Evolutionary conservation across 2,329 filamentous ascomycete species (phyloP).

Genomic region (Alternaria longipes): DNA sequence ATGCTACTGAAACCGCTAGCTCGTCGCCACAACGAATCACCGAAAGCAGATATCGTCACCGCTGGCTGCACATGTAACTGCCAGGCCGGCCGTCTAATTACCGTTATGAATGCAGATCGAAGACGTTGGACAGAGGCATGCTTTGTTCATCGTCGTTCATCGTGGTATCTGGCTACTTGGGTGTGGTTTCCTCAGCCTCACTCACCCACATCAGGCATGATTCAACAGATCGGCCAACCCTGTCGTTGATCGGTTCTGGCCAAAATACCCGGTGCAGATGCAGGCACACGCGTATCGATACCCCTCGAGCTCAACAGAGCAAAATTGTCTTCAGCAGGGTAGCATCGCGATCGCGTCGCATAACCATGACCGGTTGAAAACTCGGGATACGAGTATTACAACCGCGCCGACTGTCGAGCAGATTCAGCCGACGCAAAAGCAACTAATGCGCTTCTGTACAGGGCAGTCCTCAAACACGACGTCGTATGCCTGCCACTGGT

Average conservation of each 20-base stretch:
- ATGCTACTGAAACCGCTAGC: conserved; percentile 29
- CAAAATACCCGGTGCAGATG: conserved; percentile 9
- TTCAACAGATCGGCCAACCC: conserved; percentile 15
- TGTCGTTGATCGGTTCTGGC: conserved; percentile 39
- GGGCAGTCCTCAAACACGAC: neutral
- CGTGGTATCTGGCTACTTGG: no score
- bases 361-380: conserved; percentile 4
- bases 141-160: neutral
- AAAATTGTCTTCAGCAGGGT: conserved; percentile 10
- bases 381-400: neutral
- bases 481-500: conserved; percentile 2
- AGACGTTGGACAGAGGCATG: neutral
- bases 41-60: conserved; percentile 18
- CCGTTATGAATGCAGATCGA: conserved; percentile 3
- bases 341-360: conserved; percentile 1
- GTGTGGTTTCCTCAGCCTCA: neutral
- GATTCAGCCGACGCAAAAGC: conserved; percentile 1
- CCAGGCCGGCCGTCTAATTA: conserved; percentile 16
- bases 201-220: conserved; percentile 5
- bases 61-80: conserved; percentile 13
- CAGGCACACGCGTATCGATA: conserved; percentile 27
- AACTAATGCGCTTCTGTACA: neutral
- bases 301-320: conserved; percentile 11
- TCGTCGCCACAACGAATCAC: conserved; percentile 34
- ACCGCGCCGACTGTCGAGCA: neutral